Evolutionary conservation across 306 rosid species (phyloP), one percentile per base, ranked within the genome.

Genomic region (Oxytropis ochrocephala): DNA sequence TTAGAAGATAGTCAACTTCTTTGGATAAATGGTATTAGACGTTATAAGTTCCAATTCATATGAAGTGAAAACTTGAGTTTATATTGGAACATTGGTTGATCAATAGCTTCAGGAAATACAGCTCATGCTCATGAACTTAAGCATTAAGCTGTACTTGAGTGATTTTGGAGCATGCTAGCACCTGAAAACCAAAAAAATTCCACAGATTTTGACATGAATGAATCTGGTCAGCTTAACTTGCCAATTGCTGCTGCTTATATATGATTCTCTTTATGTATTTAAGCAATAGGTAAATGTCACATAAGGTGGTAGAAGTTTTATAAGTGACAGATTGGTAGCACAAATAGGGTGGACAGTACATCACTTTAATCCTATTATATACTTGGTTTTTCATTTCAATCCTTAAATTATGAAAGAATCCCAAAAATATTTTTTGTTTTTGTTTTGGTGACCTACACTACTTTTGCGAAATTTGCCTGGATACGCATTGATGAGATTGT

Each of bases 141-240:
- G 54, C 55, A 69, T 65, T 29, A 47, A 64, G 51, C 49, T 55
- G 16, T 19, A 68, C 47, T 55, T 70, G 39, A 67, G 51, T 30
- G 29, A 52, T 43, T 63, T 27, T 41, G 46, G 73, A 30, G 69
- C 63, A 63, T 52, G 55, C 21, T 39, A n/a, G 67, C 51, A 47
- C 21, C 48, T 58, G 47, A 61, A 72, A 36, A 39, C 76, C 29
- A 24, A 35, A 61, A 35, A 12, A 3, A 6, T 55, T 11, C 12
- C 29, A 39, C 50, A 36, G 24, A 11, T 52, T 42, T 44, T 42
- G 24, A 16, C 59, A 38, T 33, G 59, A 52, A 59, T 41, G 56
- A 43, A 67, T 10, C 46, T 19, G 13, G 70, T 60, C 54, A 58
- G 33, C 65, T 55, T 32, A 12, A 38, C 46, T 50, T 51, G 46